Evolutionary conservation across 345 rosid species (phyloP).

Genomic region (Adansonia digitata): DNA sequence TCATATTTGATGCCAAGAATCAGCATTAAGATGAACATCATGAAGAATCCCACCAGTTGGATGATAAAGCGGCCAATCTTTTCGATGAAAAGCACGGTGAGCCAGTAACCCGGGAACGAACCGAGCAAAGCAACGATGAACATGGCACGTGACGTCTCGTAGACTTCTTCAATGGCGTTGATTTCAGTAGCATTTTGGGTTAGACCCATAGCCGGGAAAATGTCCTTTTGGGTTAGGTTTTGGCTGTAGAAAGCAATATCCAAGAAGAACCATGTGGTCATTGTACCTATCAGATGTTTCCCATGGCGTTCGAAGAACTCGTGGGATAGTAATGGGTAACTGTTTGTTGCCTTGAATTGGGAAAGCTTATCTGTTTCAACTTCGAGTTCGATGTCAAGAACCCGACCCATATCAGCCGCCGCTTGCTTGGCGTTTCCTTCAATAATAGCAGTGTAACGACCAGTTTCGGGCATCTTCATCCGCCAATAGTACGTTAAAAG

Average conservation of each 20-base stretch:
- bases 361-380: constrained; percentile 27
- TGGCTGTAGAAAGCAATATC: constrained; percentile 61
- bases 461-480: constrained; percentile 64
- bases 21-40: constrained; percentile 55
- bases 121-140: constrained; percentile 40
- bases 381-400: constrained; percentile 39
- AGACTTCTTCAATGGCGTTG: constrained; percentile 41
- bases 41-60: constrained; percentile 49
- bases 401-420: constrained; percentile 48
- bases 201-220: constrained; percentile 39
- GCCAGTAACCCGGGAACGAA: constrained; percentile 61
- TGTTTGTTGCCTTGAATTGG: constrained; percentile 26
- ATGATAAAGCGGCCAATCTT: constrained; percentile 42
- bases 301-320: constrained; percentile 48
- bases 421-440: constrained; percentile 55
- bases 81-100: constrained; percentile 46
- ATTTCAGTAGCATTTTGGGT: not conserved
- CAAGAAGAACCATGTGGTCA: constrained; percentile 53
- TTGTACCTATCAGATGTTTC: constrained; percentile 40
- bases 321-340: constrained; percentile 24
- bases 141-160: constrained; percentile 47
- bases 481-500: constrained; percentile 46
- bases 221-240: constrained; percentile 50
- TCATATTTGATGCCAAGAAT: constrained; percentile 34
- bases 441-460: constrained; percentile 50